phyloP scores from a whole-genome alignment of 1,284 basidiomycete genomes.

The Cryptococcus neoformans region DNA sequence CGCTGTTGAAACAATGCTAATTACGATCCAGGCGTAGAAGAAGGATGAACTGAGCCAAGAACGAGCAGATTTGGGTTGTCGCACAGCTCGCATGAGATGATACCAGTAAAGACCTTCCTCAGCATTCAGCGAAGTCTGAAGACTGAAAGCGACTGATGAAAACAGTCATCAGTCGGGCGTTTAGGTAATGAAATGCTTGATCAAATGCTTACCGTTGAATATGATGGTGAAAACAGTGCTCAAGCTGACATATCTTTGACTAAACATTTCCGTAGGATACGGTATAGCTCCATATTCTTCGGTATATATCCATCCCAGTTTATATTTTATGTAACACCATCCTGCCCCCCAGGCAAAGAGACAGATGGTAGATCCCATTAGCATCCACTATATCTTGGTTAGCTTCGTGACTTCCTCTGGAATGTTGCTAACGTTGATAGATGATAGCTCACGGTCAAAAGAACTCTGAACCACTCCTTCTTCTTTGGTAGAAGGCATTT shows the following conservation, averaged over 20 bases:
- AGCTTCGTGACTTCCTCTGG: background rate
- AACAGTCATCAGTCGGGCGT: background rate
- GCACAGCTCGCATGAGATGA: constrained; percentile 31
- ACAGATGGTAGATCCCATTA: constrained; percentile 11
- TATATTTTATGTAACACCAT: constrained; percentile 25
- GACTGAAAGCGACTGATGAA: constrained; percentile 17
- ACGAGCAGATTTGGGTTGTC: constrained; percentile 18
- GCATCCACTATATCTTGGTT: constrained; percentile 23
- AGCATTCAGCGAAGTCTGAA: constrained; percentile 29
- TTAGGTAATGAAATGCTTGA: background rate
- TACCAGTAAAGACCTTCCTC: constrained; percentile 38
- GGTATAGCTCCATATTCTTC: constrained; percentile 21
- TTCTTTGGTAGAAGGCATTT: constrained; percentile 26
- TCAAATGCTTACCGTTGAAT: constrained; percentile 16
- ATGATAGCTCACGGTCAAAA: constrained; percentile 22
- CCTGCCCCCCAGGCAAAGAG: constrained; percentile 21
- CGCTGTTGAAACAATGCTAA: constrained; percentile 11
- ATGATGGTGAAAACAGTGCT: constrained; percentile 19
- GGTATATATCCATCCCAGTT: constrained; percentile 21
- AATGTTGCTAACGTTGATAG: background rate
- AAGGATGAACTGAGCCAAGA: constrained; percentile 28
- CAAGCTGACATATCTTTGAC: constrained; percentile 10
- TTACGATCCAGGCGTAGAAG: constrained; percentile 32
- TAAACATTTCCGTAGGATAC: constrained; percentile 15
- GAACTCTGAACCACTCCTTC: constrained; percentile 32